Conservation (phyloP, 805 yeast species). For the Lachancea nothofagi region DNA sequence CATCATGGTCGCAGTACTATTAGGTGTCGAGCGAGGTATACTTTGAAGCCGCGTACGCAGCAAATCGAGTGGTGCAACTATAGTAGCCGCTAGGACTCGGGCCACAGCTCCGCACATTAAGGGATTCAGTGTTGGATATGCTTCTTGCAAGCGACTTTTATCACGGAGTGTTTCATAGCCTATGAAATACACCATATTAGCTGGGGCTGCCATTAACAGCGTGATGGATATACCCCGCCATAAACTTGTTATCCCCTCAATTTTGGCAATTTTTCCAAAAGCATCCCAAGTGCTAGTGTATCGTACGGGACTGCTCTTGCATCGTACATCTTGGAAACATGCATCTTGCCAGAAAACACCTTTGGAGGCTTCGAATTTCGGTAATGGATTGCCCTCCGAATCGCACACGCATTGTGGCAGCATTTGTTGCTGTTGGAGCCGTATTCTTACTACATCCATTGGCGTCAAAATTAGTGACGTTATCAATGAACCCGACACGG, state of each 20-base stretch:
- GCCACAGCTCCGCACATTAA: slow-evolving; percentile 82
- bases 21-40: slow-evolving; percentile 49
- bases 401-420: slow-evolving; percentile 41
- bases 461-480: slow-evolving; percentile 76
- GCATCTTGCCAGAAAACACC: slow-evolving; percentile 31
- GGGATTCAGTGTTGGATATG: slow-evolving; percentile 51
- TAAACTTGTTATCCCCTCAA: slow-evolving; percentile 71
- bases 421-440: slow-evolving; percentile 73
- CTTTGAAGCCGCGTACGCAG: slow-evolving; percentile 86
- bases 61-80: slow-evolving; percentile 82
- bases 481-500: slow-evolving; percentile 67
- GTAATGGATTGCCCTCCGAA: slow-evolving; percentile 6
- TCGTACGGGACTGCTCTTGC: slow-evolving; percentile 27
- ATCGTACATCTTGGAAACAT: slow-evolving; percentile 30
- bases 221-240: slow-evolving; percentile 90
- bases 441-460: slow-evolving; percentile 70
- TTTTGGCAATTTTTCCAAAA: slow-evolving; percentile 52
- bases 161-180: slow-evolving; percentile 88
- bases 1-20: slow-evolving; percentile 29
- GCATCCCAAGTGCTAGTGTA: slow-evolving; percentile 74
- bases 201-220: slow-evolving; percentile 82
- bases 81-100: slow-evolving; percentile 74
- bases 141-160: slow-evolving; percentile 48
- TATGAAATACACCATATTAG: slow-evolving; percentile 88
- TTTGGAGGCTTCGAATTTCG: slow-evolving; percentile 15